Percentiles rank a stretch among this genome's conserved stretches.
Conservation (phyloP, 257 asterid species). For the Echium plantagineum region DNA sequence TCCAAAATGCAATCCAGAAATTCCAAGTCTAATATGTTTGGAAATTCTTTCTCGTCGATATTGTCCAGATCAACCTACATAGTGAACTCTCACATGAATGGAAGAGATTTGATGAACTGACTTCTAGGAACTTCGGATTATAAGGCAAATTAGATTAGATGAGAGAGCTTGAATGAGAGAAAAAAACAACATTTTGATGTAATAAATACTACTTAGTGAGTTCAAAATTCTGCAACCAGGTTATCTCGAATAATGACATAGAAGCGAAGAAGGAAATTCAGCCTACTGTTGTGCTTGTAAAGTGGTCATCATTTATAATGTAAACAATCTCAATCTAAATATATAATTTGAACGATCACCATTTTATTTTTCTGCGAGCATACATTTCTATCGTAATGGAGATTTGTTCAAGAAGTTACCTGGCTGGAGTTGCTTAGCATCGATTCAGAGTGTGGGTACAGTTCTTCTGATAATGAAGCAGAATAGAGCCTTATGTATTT, state of each 20-base stretch:
- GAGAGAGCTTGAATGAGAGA: too few species aligned
- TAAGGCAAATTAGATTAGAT: neutral
- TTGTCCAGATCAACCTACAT: constrained; percentile 90
- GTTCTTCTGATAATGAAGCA: constrained; percentile 49
- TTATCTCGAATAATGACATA: too few species aligned
- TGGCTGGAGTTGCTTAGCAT: constrained; percentile 94
- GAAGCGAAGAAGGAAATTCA: neutral
- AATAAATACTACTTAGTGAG: neutral
- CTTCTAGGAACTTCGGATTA: neutral
- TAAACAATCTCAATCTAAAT: too few species aligned
- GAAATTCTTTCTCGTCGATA: constrained; percentile 55
- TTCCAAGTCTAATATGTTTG: constrained; percentile 46
- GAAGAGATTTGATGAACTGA: neutral
- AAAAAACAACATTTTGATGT: neutral
- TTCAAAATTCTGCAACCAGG: neutral
- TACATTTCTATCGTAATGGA: neutral
- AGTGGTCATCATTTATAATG: too few species aligned
- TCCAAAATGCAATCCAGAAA: constrained; percentile 83
- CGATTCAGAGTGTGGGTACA: constrained; percentile 47
- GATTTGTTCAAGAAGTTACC: constrained; percentile 30
- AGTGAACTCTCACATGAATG: neutral
- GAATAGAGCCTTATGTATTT: constrained; percentile 51
- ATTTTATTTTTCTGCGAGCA: neutral
- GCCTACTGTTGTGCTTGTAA: neutral
- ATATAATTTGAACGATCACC: neutral